These are phyloP conservation scores for Yamadazyma taylorii DNA, from an alignment of 1,139 yeast genomes.

Conservation along the genomic window DNA sequence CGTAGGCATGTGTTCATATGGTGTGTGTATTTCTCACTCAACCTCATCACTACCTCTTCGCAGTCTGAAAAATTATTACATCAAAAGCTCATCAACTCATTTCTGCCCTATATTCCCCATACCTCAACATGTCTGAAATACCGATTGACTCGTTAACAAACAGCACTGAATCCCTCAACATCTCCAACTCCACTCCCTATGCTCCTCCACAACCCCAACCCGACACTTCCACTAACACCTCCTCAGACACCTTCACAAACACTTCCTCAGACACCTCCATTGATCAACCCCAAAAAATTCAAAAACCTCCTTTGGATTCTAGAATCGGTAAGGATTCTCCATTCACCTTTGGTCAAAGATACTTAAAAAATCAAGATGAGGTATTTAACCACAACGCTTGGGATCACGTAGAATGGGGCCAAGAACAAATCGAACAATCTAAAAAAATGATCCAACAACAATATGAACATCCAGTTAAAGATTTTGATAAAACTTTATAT, in stretches of 20 bases:
- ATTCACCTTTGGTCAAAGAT: slow-evolving; percentile 88
- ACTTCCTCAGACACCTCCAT: background rate
- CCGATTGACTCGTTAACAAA: background rate
- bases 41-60: too few species aligned
- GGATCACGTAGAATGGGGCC: slow-evolving; percentile 98
- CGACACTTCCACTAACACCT: too few species aligned
- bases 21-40: too few species aligned
- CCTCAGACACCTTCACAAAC: too few species aligned
- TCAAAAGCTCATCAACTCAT: too few species aligned
- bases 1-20: too few species aligned
- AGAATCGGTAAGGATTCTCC: slow-evolving; percentile 86
- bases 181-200: background rate
- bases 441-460: slow-evolving; percentile 74
- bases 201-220: too few species aligned
- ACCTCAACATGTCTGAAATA: background rate
- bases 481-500: slow-evolving; percentile 75
- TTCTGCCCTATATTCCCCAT: too few species aligned
- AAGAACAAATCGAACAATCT: slow-evolving; percentile 78
- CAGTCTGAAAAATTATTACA: too few species aligned
- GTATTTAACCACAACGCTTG: slow-evolving; percentile 96
- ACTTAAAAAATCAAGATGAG: slow-evolving; percentile 66
- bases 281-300: slow-evolving; percentile 2
- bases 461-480: slow-evolving; percentile 78
- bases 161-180: background rate
- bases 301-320: slow-evolving; percentile 43